phyloP scores from a whole-genome alignment of 345 rosid genomes.

The Syzygium aromaticum region DNA sequence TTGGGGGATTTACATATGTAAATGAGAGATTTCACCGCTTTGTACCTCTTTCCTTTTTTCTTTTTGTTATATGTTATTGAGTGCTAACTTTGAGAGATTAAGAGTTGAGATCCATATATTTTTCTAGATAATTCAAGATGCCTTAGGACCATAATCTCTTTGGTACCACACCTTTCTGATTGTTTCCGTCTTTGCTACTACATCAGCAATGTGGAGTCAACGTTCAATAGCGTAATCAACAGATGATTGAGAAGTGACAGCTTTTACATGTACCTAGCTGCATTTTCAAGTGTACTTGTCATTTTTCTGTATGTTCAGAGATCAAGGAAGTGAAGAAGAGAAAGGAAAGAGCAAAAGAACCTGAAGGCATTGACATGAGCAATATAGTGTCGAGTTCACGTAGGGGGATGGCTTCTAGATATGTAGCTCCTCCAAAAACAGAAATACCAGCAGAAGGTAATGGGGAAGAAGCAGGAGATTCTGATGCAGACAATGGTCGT shows the following conservation, averaged over 20 bases:
- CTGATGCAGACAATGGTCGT: slow-evolving; percentile 25
- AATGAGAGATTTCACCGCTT: background rate
- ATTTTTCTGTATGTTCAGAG: slow-evolving; percentile 30
- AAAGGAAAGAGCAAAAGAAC: slow-evolving; percentile 72
- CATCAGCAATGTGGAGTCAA: background rate
- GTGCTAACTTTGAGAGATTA: background rate
- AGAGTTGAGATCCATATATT: background rate
- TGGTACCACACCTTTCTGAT: background rate
- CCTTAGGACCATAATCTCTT: background rate
- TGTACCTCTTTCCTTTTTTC: background rate
- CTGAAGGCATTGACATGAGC: slow-evolving; percentile 81
- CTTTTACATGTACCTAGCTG: background rate
- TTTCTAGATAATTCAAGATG: background rate
- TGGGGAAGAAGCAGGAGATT: slow-evolving; percentile 33
- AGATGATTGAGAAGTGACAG: background rate
- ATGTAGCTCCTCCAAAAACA: slow-evolving; percentile 62
- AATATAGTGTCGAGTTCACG: slow-evolving; percentile 79
- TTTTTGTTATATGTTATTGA: background rate
- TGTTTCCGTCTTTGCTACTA: background rate
- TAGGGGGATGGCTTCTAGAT: slow-evolving; percentile 60
- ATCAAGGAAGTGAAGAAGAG: slow-evolving; percentile 73
- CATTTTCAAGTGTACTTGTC: background rate
- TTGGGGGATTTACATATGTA: no score
- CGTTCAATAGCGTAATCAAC: background rate
- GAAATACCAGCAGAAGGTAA: slow-evolving; percentile 48